Percentiles rank a stretch among this genome's conserved stretches.
Evolutionary conservation across 768 basidiomycete genomes (phyloP).

Genomic region (Lactifluus rugatus): DNA sequence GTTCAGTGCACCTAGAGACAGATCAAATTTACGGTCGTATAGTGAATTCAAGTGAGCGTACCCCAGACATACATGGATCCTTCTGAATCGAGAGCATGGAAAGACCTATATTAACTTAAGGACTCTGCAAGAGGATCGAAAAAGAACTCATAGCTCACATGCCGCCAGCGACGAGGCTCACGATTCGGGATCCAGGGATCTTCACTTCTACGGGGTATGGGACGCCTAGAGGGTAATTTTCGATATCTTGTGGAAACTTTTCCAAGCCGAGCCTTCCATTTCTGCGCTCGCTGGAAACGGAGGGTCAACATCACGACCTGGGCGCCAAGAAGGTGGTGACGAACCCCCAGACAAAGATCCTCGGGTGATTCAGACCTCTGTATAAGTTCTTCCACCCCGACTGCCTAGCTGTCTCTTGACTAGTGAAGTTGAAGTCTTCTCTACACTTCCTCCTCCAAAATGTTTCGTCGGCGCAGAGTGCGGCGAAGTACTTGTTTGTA

Average conservation of each 20-base stretch:
- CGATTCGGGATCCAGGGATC: slow-evolving; percentile 53
- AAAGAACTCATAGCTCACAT: slow-evolving; percentile 41
- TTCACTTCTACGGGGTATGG: slow-evolving; percentile 57
- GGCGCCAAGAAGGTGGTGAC: slow-evolving; percentile 8
- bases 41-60: slow-evolving; percentile 25
- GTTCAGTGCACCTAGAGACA: slow-evolving; percentile 47
- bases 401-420: slow-evolving; percentile 58
- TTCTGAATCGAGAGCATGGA: slow-evolving; percentile 71
- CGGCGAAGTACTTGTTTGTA: slow-evolving; percentile 58
- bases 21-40: neutral
- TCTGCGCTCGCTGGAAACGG: slow-evolving; percentile 40
- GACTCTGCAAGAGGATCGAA: neutral
- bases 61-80: slow-evolving; percentile 80
- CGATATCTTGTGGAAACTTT: slow-evolving; percentile 27
- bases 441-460: slow-evolving; percentile 67
- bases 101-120: slow-evolving; percentile 46
- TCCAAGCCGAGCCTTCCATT: slow-evolving; percentile 57
- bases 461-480: slow-evolving; percentile 57
- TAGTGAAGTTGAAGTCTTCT: slow-evolving; percentile 71
- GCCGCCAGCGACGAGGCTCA: slow-evolving; percentile 70
- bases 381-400: slow-evolving; percentile 79
- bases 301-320: neutral
- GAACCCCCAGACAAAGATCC: slow-evolving; percentile 53
- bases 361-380: slow-evolving; percentile 49
- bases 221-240: slow-evolving; percentile 29